These are phyloP conservation scores for Capsicum baccatum DNA, from an alignment of 257 asterid species.

Conservation along the genomic window DNA sequence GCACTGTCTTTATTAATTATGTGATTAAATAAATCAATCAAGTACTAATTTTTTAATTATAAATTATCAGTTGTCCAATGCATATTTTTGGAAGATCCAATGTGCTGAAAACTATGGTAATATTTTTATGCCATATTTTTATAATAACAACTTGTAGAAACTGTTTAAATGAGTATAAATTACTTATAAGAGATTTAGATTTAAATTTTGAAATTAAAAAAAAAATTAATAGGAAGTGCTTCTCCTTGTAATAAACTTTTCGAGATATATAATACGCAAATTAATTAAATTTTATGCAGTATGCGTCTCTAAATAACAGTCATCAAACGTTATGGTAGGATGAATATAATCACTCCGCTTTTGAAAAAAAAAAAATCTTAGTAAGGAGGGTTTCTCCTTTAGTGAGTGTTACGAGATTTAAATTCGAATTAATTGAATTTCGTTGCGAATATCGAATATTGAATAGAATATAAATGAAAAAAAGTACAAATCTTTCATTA, in stretches of 20 bases:
- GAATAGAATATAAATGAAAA: too few relatives aligned
- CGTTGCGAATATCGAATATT: too few relatives aligned
- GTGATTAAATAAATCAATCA: background rate
- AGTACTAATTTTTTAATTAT: background rate
- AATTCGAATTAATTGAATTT: too few relatives aligned
- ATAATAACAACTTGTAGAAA: slow-evolving; percentile 1
- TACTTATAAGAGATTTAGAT: background rate
- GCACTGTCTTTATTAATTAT: background rate
- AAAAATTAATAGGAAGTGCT: background rate
- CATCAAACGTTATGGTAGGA: too few relatives aligned
- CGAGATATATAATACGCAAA: background rate
- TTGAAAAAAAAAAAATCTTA: too few relatives aligned
- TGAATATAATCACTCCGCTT: too few relatives aligned
- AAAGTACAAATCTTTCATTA: background rate
- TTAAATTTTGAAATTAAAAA: background rate
- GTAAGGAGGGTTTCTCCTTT: too few relatives aligned
- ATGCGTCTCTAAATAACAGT: too few relatives aligned
- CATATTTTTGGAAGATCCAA: background rate
- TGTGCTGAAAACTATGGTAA: background rate
- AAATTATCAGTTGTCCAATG: background rate
- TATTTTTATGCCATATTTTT: slow-evolving; percentile 3
- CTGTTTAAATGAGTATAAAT: background rate
- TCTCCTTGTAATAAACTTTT: too few relatives aligned
- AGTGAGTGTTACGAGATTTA: too few relatives aligned
- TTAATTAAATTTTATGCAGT: too few relatives aligned